phyloP scores from a whole-genome alignment of 768 basidiomycete species.

The Tulasnella sp. region DNA sequence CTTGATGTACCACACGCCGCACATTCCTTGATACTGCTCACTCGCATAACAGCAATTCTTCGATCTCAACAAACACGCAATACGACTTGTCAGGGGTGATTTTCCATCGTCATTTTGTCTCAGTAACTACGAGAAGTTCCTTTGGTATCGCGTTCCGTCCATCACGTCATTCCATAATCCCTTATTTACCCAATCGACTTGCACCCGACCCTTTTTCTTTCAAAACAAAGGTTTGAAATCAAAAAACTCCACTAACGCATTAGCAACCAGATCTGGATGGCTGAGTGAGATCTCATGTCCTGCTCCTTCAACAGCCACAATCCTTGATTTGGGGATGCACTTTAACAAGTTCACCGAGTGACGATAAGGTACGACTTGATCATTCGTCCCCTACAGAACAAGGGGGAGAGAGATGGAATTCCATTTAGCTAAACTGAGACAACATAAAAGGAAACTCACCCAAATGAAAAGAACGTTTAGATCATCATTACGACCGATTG shows the following conservation, averaged over 20 bases:
- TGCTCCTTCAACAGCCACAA: constrained; percentile 19
- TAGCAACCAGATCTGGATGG: constrained; percentile 7
- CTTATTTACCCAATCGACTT: too few species aligned
- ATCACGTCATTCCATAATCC: too few species aligned
- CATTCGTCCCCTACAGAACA: constrained; percentile 19
- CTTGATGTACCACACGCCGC: too few species aligned
- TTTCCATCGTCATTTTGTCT: too few species aligned
- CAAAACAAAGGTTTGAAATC: too few species aligned
- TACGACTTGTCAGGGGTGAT: too few species aligned
- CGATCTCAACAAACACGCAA: too few species aligned
- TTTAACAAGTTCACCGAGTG: constrained; percentile 11
- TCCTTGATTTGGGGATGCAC: constrained; percentile 16
- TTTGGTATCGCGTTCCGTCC: too few species aligned
- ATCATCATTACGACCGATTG: constrained; percentile 14
- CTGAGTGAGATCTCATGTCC: constrained; percentile 19
- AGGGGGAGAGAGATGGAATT: neutral
- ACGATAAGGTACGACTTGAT: constrained; percentile 16
- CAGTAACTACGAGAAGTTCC: too few species aligned
- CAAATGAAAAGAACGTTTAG: constrained; percentile 14
- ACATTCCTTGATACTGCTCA: too few species aligned
- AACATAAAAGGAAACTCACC: neutral
- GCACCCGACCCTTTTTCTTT: too few species aligned
- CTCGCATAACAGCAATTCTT: too few species aligned
- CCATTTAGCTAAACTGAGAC: neutral
- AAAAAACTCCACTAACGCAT: constrained; percentile 11